A percentile compares a stretch with the other conserved stretches of the same genome.
phyloP scores from a whole-genome alignment of 441 rosid genomes.

The Aquilaria agallochum region DNA sequence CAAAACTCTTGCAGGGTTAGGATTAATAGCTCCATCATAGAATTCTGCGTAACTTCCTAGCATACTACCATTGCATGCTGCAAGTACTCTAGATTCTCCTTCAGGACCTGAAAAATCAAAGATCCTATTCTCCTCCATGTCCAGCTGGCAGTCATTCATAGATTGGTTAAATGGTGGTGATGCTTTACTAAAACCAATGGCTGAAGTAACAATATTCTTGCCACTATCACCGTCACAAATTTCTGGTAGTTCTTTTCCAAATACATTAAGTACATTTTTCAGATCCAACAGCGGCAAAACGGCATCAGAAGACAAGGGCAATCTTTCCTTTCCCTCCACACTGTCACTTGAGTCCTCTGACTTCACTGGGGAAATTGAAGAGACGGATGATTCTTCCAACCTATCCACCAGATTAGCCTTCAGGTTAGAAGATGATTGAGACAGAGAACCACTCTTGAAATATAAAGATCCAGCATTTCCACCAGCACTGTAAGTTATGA shows the following conservation, averaged over 20 bases:
- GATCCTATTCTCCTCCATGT: slow-evolving; percentile 31
- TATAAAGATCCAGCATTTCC: slow-evolving; percentile 12
- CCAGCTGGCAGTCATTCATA: slow-evolving; percentile 16
- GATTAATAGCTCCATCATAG: slow-evolving; percentile 12
- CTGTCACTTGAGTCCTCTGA: slow-evolving; percentile 20
- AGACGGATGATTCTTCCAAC: slow-evolving; percentile 23
- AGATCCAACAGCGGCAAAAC: slow-evolving; percentile 12
- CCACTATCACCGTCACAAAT: slow-evolving; percentile 17
- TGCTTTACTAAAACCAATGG: slow-evolving; percentile 20
- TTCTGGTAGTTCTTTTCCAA: slow-evolving; percentile 21
- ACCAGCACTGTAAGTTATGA: slow-evolving; percentile 15
- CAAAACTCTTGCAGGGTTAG: slow-evolving; percentile 17
- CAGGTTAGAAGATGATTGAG: slow-evolving; percentile 14
- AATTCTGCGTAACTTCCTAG: slow-evolving; percentile 21
- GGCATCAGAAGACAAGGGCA: slow-evolving; percentile 17
- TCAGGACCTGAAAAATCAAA: slow-evolving; percentile 28
- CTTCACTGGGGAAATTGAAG: slow-evolving; percentile 13
- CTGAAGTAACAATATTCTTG: slow-evolving; percentile 6
- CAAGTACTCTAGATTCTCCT: slow-evolving; percentile 30
- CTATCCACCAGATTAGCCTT: slow-evolving; percentile 17
- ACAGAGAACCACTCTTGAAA: slow-evolving; percentile 19
- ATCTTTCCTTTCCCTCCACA: slow-evolving; percentile 13
- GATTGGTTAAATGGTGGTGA: slow-evolving; percentile 18
- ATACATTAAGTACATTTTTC: slow-evolving; percentile 5
- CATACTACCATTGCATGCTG: slow-evolving; percentile 14